A percentile compares a stretch with the other conserved stretches of the same genome.
phyloP scores from a whole-genome alignment of 2,329 filamentous ascomycete genomes.

The Macrophomina pseudophaseolina region DNA sequence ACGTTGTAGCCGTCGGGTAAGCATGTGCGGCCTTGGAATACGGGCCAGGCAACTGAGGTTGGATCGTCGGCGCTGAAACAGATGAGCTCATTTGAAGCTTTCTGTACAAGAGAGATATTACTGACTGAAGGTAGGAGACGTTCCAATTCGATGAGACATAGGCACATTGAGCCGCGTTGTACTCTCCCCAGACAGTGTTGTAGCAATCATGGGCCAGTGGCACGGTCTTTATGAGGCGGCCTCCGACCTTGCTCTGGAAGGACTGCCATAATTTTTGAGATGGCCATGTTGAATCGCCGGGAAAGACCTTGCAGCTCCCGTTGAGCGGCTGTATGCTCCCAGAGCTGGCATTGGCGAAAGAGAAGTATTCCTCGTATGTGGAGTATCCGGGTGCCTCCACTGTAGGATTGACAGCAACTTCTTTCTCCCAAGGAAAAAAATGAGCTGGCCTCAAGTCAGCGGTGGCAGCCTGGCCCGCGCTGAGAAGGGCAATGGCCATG shows the following conservation, averaged over 20 bases:
- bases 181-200: slow-evolving; percentile 31
- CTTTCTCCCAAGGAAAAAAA: neutral
- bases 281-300: slow-evolving; percentile 56
- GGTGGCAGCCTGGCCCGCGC: neutral
- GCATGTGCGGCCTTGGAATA: slow-evolving; percentile 45
- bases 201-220: slow-evolving; percentile 51
- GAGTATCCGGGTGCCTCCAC: neutral
- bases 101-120: slow-evolving; percentile 31
- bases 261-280: slow-evolving; percentile 50
- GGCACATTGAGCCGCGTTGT: slow-evolving; percentile 33
- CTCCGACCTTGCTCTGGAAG: slow-evolving; percentile 53
- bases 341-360: neutral
- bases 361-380: neutral
- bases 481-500: neutral
- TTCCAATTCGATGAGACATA: slow-evolving; percentile 38
- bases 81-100: slow-evolving; percentile 33
- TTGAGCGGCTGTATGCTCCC: neutral
- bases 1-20: slow-evolving; percentile 20
- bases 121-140: slow-evolving; percentile 37
- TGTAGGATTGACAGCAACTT: neutral
- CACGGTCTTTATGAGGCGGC: slow-evolving; percentile 49
- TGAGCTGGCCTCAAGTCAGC: neutral
- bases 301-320: slow-evolving; percentile 55
- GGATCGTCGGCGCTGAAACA: slow-evolving; percentile 49
- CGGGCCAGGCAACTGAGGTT: slow-evolving; percentile 26